A percentile compares a stretch with the other conserved stretches of the same genome.
Conservation (phyloP, 805 yeast genomes). For the Saccharomycopsis capsularis region DNA sequence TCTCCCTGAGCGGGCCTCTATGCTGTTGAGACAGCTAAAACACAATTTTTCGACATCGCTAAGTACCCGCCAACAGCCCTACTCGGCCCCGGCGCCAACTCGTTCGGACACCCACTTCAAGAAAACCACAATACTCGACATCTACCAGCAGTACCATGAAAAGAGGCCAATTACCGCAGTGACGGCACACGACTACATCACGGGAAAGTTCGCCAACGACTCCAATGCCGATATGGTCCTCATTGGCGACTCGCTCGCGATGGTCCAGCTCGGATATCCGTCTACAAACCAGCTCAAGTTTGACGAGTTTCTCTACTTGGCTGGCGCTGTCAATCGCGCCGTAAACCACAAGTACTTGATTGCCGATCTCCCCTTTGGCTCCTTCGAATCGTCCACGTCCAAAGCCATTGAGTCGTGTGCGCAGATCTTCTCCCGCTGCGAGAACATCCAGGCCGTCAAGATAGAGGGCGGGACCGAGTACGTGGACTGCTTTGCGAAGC, state of each 20-base stretch:
- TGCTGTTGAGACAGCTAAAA: too few species aligned
- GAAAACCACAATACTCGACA: constrained; percentile 33
- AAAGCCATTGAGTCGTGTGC: constrained; percentile 59
- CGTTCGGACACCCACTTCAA: not conserved
- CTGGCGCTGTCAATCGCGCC: constrained; percentile 71
- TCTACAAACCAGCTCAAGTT: constrained; percentile 70
- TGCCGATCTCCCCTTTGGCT: constrained; percentile 87
- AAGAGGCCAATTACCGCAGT: constrained; percentile 43
- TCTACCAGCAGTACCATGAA: constrained; percentile 30
- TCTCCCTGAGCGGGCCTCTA: not conserved
- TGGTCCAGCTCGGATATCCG: constrained; percentile 79
- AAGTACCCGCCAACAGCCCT: not conserved
- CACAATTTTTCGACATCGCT: not conserved
- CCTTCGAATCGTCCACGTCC: constrained; percentile 57
- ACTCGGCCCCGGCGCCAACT: not conserved
- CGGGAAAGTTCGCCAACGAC: constrained; percentile 61
- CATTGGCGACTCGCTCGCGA: constrained; percentile 89
- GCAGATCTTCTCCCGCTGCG: constrained; percentile 47
- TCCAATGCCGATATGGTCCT: constrained; percentile 64
- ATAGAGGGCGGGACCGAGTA: constrained; percentile 73
- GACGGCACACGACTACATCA: constrained; percentile 86
- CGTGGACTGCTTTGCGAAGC: constrained; percentile 43
- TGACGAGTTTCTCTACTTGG: constrained; percentile 74
- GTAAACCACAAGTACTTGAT: constrained; percentile 56
- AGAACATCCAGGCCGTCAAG: constrained; percentile 58